phyloP scores from a whole-genome alignment of 1,284 basidiomycete genomes.

The Stygiomarasmius scandens region DNA sequence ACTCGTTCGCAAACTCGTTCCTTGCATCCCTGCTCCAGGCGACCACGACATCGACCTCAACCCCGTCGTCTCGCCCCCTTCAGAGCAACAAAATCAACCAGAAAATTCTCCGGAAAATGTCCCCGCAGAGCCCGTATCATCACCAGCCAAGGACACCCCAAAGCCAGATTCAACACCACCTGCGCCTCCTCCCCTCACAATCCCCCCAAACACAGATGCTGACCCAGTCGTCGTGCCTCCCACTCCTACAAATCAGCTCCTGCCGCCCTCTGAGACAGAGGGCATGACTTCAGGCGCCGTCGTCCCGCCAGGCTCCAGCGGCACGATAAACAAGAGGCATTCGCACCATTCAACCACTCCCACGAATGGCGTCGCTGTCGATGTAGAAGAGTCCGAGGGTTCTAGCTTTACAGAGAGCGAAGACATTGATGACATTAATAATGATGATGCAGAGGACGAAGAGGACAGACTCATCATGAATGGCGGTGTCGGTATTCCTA shows the following conservation, averaged over 20 bases:
- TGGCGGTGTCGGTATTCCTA: conserved; percentile 55
- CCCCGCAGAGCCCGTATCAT: conserved; percentile 16
- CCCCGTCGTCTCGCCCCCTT: conserved; percentile 14
- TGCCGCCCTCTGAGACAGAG: conserved; percentile 55
- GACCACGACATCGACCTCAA: conserved; percentile 32
- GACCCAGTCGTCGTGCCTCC: conserved; percentile 57
- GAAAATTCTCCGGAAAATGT: background rate
- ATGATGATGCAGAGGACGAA: conserved; percentile 50
- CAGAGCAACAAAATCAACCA: conserved; percentile 10
- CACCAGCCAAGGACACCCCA: conserved; percentile 18
- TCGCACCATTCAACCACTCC: conserved; percentile 30
- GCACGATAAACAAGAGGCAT: conserved; percentile 18
- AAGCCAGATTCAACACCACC: conserved; percentile 13
- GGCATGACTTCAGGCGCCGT: conserved; percentile 59
- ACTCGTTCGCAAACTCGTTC: conserved; percentile 50
- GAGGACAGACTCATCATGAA: conserved; percentile 51
- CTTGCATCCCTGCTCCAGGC: conserved; percentile 44
- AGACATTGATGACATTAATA: conserved; percentile 40
- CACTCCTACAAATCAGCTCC: conserved; percentile 49
- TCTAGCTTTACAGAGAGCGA: conserved; percentile 53
- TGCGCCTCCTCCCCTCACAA: conserved; percentile 15
- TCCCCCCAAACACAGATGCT: conserved; percentile 27
- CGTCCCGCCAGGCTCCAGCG: conserved; percentile 56
- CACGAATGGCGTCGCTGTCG: conserved; percentile 30
- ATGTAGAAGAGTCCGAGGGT: conserved; percentile 49